phyloP scores from a whole-genome alignment of 108 stramenopile species.

The Fragilaria radians region DNA sequence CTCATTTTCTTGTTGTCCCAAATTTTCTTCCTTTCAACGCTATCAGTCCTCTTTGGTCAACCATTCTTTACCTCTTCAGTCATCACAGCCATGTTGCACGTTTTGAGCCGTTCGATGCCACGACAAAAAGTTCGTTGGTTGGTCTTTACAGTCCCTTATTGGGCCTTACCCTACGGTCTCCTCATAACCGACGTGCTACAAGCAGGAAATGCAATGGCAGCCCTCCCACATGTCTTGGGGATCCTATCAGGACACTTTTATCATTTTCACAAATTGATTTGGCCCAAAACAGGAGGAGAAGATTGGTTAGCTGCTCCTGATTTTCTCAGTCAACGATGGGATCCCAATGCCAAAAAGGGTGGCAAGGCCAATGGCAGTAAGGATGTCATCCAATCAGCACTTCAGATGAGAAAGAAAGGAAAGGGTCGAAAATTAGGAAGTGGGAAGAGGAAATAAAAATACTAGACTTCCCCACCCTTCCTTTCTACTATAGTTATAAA shows the following conservation, averaged over 20 bases:
- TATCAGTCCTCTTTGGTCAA: conserved; percentile 57
- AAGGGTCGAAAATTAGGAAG: conserved; percentile 73
- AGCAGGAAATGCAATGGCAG: conserved; percentile 51
- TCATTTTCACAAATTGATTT: conserved; percentile 73
- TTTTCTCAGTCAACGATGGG: conserved; percentile 48
- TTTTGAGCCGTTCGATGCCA: conserved; percentile 78
- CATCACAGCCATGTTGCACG: conserved; percentile 85
- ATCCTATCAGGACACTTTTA: conserved; percentile 85
- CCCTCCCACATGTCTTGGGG: conserved; percentile 79
- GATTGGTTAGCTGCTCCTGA: conserved; percentile 82
- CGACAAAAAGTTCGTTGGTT: conserved; percentile 82
- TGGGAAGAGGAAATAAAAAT: too few relatives aligned
- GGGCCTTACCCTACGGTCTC: conserved; percentile 75
- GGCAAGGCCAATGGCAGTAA: conserved; percentile 34
- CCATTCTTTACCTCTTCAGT: conserved; percentile 78
- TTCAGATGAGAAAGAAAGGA: conserved; percentile 66
- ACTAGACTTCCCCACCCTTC: too few relatives aligned
- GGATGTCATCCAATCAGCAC: conserved; percentile 45
- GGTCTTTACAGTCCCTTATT: conserved; percentile 82
- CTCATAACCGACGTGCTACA: conserved; percentile 83
- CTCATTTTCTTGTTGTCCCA: conserved; percentile 67
- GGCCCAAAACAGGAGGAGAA: conserved; percentile 76
- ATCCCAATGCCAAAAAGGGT: conserved; percentile 38
- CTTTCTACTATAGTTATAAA: too few relatives aligned
- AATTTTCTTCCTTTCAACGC: conserved; percentile 40